Evolutionary conservation across 2,329 filamentous ascomycete genomes (phyloP), one percentile per base, ranked within the genome.

Genomic region (Cladosporium sphaerospermum): DNA sequence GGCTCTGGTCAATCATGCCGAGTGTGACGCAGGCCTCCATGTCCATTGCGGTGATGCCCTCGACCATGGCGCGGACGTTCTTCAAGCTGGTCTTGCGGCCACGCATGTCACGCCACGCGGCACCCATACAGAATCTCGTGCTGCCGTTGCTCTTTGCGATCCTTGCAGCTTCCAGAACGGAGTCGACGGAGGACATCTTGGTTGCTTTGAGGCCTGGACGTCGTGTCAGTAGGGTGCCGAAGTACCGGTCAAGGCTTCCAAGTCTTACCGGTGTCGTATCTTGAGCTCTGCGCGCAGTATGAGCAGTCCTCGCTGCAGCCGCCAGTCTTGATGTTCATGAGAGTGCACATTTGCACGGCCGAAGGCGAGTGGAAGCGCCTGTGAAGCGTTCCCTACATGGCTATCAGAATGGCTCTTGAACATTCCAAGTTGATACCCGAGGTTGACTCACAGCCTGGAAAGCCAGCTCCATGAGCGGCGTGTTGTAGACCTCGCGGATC

Each of bases 251-350:
- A 28, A 28, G 1, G 23, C 23, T 7, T n/a, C 28, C 40, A n/a
- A 36, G 14, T 14, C 52, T 33, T 28, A 54, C 52, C 88, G 3
- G 90, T 84, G 61, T 77, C 71, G 78, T 95, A 86, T 23, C 88
- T 85, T 5, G 88, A 89, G 4, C 89, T 91, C 71, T 95, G 89
- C 2, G 89, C 88, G 70, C 89, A 95, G 80, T 96, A 96, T 19
- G 86, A 89, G 74, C 90, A 96, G 71, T 96, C 90, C 70, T 95
- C 90, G 62, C 83, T 89, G 73, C 90, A 96, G 45, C 90, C 90
- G 52, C 90, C 90, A 8, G 89, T 95, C 69, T 96, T 96, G 76
- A 96, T 96, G 77, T 95, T 95, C 88, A 95, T 95, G 54, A 96
- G 78, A 0, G 90, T 96, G 75, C 90, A 96, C 72, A 95, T 86